Evolutionary conservation across 2,329 filamentous ascomycete species (phyloP), one percentile per base, ranked within the genome.

Genomic region (Penicillium sclerotigenum): DNA sequence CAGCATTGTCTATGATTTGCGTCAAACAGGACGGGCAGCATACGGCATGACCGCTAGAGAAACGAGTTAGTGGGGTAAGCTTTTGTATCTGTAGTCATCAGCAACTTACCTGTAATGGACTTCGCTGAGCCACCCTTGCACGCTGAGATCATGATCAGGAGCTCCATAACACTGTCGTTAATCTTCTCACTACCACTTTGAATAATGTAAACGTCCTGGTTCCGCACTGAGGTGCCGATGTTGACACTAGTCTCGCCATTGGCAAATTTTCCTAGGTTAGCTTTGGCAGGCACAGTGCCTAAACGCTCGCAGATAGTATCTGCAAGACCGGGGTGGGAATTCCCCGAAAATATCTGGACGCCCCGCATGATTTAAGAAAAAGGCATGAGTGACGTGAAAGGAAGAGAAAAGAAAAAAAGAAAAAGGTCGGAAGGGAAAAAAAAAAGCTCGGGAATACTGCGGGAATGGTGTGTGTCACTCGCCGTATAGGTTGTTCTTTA

Each of bases 111-210:
- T 67, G 93, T 97, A 72, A 97, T 89, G 69, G 94, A 96, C 80
- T 92, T 96, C 60, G 94, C 90, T 52, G 94, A 97, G 64, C 93
- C 94, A 70, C 94, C 92, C 77, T 97, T 97, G 83, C 94, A 99
- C 65, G 94, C 94, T 63, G 90, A 94, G 68, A 97, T 97, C 90
- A 99, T 96, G 76, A 99, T 97, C 71, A 99, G 84, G 71, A 99
- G 83, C 81, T 99, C 94, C 91, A 99, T 97, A 72, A 99, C 91
- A 70, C 91, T 95, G 78, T 99, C 94, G 75, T 99, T 99, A 82
- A 97, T 96, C 78, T 89, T 91, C 71, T 86, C 83, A 77, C 94
- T 97, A 63, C 94, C 94, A 60, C 93, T 97, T 80, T 99, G 94
- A 59, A 99, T 89, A 72, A 99, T 93, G 75, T 97, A 99, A 68